phyloP scores from a whole-genome alignment of 495 filamentous ascomycete genomes.

The Penicillium coffeae region DNA sequence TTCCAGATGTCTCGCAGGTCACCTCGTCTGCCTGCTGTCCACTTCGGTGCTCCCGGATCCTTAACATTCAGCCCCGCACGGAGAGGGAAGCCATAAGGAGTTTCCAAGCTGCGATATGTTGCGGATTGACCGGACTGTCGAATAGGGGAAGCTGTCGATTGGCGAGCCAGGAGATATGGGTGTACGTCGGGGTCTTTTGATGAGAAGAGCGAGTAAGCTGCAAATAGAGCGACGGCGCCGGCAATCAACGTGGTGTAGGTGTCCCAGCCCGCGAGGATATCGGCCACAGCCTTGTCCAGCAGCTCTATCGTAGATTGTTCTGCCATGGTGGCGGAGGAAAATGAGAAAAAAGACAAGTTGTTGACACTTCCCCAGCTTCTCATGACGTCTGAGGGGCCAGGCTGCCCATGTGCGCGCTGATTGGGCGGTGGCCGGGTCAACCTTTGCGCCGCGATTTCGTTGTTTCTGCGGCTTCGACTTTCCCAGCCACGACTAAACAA shows the following conservation, averaged over 20 bases:
- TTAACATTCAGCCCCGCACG: constrained; percentile 80
- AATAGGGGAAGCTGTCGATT: constrained; percentile 71
- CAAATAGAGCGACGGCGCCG: constrained; percentile 53
- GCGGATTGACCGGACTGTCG: constrained; percentile 81
- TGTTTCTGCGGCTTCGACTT: constrained; percentile 10
- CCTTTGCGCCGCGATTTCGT: constrained; percentile 16
- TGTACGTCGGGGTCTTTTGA: constrained; percentile 80
- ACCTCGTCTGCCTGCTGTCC: constrained; percentile 76
- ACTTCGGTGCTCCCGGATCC: constrained; percentile 75
- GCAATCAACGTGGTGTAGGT: constrained; percentile 63
- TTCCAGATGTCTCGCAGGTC: constrained; percentile 94
- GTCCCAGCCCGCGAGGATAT: constrained; percentile 75
- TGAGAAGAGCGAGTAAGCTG: constrained; percentile 60
- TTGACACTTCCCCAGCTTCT: constrained; percentile 1
- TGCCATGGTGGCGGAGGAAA: constrained; percentile 38
- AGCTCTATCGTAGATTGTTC: constrained; percentile 49
- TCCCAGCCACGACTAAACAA: constrained; percentile 19
- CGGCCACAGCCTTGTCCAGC: constrained; percentile 65
- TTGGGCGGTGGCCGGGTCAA: constrained; percentile 22
- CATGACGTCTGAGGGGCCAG: constrained; percentile 25
- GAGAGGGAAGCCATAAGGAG: constrained; percentile 81
- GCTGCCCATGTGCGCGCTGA: constrained; percentile 1
- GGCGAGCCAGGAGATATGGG: constrained; percentile 82
- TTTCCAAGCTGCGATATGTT: constrained; percentile 71
- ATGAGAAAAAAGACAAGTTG: neutral